A percentile compares a stretch with the other conserved stretches of the same genome.
Evolutionary conservation across 768 basidiomycete genomes (phyloP).

Genomic region (Leucosporidium yakuticum): DNA sequence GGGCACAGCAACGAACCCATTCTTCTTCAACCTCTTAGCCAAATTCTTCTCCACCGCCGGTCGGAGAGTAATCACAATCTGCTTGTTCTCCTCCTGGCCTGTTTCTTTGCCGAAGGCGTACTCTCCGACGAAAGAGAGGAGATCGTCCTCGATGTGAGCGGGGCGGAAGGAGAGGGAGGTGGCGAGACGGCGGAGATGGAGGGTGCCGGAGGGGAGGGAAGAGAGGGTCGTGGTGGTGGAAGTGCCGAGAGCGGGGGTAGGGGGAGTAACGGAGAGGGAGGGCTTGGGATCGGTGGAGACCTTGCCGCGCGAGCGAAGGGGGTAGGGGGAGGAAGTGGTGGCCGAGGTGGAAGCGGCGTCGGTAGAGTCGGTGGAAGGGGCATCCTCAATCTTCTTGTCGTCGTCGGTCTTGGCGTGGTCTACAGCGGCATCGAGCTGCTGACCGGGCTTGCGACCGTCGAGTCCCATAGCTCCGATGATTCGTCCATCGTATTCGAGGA

Average conservation of each 20-base stretch:
- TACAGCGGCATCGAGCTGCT: constrained; percentile 22
- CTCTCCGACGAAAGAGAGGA: constrained; percentile 13
- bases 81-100: neutral
- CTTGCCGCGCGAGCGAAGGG: constrained; percentile 2
- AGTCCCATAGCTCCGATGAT: constrained; percentile 26
- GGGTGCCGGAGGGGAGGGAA: constrained; percentile 13
- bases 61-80: constrained; percentile 20
- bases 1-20: neutral
- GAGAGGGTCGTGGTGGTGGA: constrained; percentile 3
- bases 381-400: neutral
- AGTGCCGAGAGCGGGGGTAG: constrained; percentile 5
- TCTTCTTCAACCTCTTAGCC: neutral
- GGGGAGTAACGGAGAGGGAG: constrained; percentile 23
- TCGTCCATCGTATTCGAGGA: constrained; percentile 30
- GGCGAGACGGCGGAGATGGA: constrained; percentile 28
- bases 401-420: constrained; percentile 12
- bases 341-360: constrained; percentile 7
- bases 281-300: neutral
- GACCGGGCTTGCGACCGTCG: constrained; percentile 23
- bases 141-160: constrained; percentile 31
- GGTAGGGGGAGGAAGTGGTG: neutral
- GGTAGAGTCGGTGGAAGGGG: neutral
- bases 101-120: constrained; percentile 7
- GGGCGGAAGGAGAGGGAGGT: constrained; percentile 29
- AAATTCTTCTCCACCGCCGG: constrained; percentile 13